Base-by-base conservation (phyloP, 805 yeast genomes). In the Zygosaccharomyces pseudorouxii region DNA sequence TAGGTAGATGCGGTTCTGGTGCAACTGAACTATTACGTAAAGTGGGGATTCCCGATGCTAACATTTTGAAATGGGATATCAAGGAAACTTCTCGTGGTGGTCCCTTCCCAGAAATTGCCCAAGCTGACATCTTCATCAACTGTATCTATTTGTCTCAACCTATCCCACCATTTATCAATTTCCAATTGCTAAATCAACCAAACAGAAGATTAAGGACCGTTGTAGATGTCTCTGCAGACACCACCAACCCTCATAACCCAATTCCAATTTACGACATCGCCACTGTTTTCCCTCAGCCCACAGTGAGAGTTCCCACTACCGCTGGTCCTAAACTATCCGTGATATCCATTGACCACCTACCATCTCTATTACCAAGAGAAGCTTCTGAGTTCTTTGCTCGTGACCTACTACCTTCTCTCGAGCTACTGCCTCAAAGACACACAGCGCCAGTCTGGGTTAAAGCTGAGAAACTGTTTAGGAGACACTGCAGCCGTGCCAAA, bases 1-100 rank as follows among this genome's bases (percentile, higher is more conserved):
- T 90, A 51, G 99, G 99, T 55, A 86, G 99, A 76, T 93, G 98
- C 73, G 99, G 99, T 47, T 82, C 95, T 10, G 99, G 99, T 67
- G 98, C 99, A 29, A 75, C 89, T 59, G 95, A 86, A 56, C 75
- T 90, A 48, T 79, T 88, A 71, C 77, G 75, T 53, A 85, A 85
- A 71, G 84, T 78, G 48, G 99, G 99, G 51, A 72, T 93, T 50
- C 96, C 98, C 46, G 93, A 87, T 38, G 79, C 73, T 49, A 84
- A 88, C 70, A 81, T 93, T 53, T 67, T 78, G 60, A 86, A 87
- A 74, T 93, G 99, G 99, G 99, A 93, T 71, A 89, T 93, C 79
- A 80, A 86, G 51, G 99, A 93, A 76, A 93, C 99, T 51, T 83
- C 93, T 58, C 82, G 78, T 71, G 99, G 99, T 55, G 99, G 99